Percentiles rank a stretch among this genome's conserved stretches.
Conservation (phyloP, 2,329 filamentous ascomycete genomes). For the Zasmidium cellare region DNA sequence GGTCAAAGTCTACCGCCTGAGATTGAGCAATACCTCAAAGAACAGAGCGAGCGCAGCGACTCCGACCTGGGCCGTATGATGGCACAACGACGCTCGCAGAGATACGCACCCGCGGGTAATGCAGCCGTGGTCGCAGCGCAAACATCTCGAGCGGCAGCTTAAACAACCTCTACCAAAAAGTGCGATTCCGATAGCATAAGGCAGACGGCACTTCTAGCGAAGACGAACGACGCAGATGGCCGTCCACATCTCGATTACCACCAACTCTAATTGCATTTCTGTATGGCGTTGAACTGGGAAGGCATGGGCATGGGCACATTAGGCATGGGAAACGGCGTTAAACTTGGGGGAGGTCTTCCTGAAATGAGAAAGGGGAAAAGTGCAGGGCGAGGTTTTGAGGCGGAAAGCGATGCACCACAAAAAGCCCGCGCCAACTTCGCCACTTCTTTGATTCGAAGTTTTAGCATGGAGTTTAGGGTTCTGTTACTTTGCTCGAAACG, state of each 20-base stretch:
- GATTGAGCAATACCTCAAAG: constrained; percentile 37
- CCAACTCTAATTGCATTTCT: not conserved
- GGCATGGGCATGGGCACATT: not conserved
- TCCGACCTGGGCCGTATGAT: constrained; percentile 19
- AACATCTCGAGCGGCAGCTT: constrained; percentile 23
- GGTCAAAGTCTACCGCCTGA: constrained; percentile 34
- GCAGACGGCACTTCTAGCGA: not conserved
- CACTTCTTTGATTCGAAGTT: too few species aligned
- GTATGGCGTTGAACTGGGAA: not conserved
- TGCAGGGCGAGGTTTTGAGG: too few species aligned
- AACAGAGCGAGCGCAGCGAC: constrained; percentile 33
- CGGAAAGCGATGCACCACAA: too few species aligned
- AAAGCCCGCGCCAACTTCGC: too few species aligned
- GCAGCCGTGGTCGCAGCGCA: constrained; percentile 18
- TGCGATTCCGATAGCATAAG: not conserved
- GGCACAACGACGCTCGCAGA: constrained; percentile 17
- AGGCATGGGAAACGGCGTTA: not conserved
- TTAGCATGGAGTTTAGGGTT: too few species aligned
- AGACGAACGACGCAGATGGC: not conserved
- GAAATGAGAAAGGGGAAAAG: too few species aligned
- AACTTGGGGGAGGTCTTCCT: too few species aligned
- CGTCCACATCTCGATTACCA: not conserved
- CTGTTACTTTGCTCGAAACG: too few species aligned
- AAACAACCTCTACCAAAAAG: not conserved
- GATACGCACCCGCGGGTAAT: constrained; percentile 18